Percentiles rank a stretch among this genome's conserved stretches.
These are phyloP conservation scores for Avena atlantica DNA, from an alignment of 176 grass and related monocot species.

Conservation along the genomic window DNA sequence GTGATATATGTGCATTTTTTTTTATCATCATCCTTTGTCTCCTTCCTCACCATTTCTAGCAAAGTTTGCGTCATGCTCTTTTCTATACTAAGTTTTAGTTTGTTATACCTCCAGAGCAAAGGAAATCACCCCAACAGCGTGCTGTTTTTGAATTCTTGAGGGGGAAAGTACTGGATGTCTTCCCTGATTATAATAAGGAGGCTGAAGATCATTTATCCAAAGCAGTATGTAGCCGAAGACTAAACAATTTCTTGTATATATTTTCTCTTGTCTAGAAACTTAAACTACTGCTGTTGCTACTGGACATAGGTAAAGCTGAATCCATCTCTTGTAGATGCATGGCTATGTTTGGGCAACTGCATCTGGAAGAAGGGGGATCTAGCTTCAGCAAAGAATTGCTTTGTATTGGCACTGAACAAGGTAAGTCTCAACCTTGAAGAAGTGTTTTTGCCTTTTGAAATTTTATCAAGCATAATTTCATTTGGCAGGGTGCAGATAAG, in stretches of 20 bases:
- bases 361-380: slow-evolving; percentile 99
- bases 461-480: slow-evolving; percentile 36
- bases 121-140: slow-evolving; percentile 76
- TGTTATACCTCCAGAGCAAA: slow-evolving; percentile 62
- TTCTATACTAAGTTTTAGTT: slow-evolving; percentile 24
- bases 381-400: slow-evolving; percentile 84
- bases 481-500: slow-evolving; percentile 83
- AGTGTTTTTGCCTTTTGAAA: slow-evolving; percentile 22
- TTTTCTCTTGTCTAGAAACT: slow-evolving; percentile 23
- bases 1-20: neutral
- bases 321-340: slow-evolving; percentile 93
- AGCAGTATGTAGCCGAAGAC: slow-evolving; percentile 69
- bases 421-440: slow-evolving; percentile 59
- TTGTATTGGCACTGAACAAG: slow-evolving; percentile 76
- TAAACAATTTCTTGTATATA: slow-evolving; percentile 38
- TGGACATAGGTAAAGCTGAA: slow-evolving; percentile 92
- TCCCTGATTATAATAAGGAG: slow-evolving; percentile 90
- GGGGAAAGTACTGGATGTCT: slow-evolving; percentile 89
- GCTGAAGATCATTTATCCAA: slow-evolving; percentile 99
- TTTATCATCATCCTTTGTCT: neutral
- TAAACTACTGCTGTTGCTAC: slow-evolving; percentile 44
- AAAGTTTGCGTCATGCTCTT: slow-evolving; percentile 2
- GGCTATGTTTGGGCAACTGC: slow-evolving; percentile 94
- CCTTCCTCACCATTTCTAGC: neutral
- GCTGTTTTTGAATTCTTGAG: slow-evolving; percentile 86